These are phyloP conservation scores for Globisporangium cederbergense DNA, from an alignment of 352 stramenopile genomes.

Conservation along the genomic window DNA sequence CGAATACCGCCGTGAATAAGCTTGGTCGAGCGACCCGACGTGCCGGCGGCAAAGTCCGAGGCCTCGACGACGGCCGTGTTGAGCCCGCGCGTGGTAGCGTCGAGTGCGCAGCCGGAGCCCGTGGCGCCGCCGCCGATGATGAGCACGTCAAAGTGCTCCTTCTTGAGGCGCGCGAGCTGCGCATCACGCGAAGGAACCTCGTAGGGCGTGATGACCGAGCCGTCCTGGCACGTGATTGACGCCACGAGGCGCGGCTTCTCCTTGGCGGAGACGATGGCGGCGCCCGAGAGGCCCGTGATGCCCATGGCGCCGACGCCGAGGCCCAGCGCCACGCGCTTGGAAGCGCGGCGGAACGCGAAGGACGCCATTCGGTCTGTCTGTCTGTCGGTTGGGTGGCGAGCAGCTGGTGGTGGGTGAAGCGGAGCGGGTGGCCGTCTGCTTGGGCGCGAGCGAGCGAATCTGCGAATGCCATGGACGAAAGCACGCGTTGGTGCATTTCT, in stretches of 20 bases:
- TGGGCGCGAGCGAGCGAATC: conserved; percentile 25
- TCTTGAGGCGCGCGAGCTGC: conserved; percentile 81
- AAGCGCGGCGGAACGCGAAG: conserved; percentile 52
- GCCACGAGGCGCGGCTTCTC: conserved; percentile 66
- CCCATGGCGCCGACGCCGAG: conserved; percentile 45
- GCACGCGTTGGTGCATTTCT: too few relatives aligned
- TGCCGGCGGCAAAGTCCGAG: conserved; percentile 91
- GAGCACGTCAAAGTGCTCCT: conserved; percentile 91
- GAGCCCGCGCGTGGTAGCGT: conserved; percentile 90
- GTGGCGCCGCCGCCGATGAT: conserved; percentile 92
- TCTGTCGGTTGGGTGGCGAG: not conserved
- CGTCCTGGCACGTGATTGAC: conserved; percentile 81
- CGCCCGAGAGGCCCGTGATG: conserved; percentile 50
- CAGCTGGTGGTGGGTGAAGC: not conserved
- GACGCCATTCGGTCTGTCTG: conserved; percentile 38
- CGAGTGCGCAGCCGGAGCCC: conserved; percentile 88
- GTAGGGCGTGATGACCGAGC: conserved; percentile 80
- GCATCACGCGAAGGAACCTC: conserved; percentile 64
- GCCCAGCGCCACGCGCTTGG: conserved; percentile 50
- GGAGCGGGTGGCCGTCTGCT: conserved; percentile 10
- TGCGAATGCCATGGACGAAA: conserved; percentile 24
- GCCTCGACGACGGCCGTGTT: conserved; percentile 92
- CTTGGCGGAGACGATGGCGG: conserved; percentile 69
- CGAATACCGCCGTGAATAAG: conserved; percentile 95
- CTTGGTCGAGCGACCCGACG: conserved; percentile 92